Evolutionary conservation across 2,329 filamentous ascomycete genomes (phyloP).

Genomic region (Claviceps sp.): DNA sequence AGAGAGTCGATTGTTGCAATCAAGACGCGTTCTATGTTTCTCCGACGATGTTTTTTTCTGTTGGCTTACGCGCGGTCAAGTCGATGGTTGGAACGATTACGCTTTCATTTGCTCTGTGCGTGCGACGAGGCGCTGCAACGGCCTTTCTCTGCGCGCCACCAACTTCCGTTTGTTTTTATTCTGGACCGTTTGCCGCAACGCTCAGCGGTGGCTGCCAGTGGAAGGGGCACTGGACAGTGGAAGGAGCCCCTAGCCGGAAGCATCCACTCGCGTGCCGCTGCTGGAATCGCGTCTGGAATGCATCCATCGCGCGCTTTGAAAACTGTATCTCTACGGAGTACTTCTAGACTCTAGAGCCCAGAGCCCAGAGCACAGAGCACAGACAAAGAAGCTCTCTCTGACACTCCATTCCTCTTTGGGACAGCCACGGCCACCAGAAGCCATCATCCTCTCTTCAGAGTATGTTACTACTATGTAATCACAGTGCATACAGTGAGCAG

Average conservation of each 20-base stretch:
- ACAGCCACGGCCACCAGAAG: no score
- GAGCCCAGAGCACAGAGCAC: no score
- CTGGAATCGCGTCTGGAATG: no score
- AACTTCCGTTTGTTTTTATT: neutral
- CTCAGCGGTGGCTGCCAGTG: neutral
- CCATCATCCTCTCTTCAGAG: no score
- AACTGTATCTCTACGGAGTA: no score
- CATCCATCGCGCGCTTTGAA: no score
- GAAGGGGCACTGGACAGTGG: neutral
- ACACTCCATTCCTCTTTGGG: no score
- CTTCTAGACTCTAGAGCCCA: no score
- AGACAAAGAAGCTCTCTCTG: no score
- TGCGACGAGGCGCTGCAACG: neutral
- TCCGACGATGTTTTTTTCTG: neutral
- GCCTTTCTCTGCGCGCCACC: neutral
- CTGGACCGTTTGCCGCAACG: neutral
- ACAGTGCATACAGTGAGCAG: no score
- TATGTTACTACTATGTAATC: no score
- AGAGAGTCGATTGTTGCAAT: slow-evolving; percentile 4
- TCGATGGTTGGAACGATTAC: neutral
- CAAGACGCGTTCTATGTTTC: slow-evolving; percentile 1
- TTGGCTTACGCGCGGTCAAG: neutral
- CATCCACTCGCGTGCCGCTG: neutral
- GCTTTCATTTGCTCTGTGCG: neutral
- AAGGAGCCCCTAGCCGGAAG: neutral